These are phyloP conservation scores for Backusella australiensis DNA, from an alignment of 192 early-diverging fungal genomes.

Conservation along the genomic window DNA sequence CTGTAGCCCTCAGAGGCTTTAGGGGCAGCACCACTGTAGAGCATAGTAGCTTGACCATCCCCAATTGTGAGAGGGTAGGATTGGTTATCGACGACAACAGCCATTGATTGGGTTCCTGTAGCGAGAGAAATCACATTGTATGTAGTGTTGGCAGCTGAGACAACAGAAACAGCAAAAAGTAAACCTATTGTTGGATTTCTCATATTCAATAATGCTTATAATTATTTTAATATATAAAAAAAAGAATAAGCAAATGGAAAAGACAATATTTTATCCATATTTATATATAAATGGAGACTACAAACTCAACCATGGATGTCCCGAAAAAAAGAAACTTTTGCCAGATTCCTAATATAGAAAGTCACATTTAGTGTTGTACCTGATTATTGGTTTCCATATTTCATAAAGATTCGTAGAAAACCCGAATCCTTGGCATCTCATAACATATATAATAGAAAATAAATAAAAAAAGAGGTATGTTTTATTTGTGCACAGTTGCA, in stretches of 20 bases:
- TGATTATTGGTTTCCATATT: background rate
- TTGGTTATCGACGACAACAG: background rate
- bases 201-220: background rate
- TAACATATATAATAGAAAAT: background rate
- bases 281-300: background rate
- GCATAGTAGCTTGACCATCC: background rate
- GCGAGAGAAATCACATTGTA: background rate
- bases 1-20: background rate
- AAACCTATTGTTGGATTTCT: background rate
- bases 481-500: background rate
- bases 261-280: background rate
- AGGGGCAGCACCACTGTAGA: background rate
- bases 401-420: background rate
- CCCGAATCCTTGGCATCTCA: background rate
- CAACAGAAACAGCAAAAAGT: background rate
- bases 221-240: background rate
- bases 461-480: background rate
- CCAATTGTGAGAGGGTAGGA: background rate
- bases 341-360: background rate
- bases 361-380: background rate
- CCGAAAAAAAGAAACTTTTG: background rate
- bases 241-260: background rate
- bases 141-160: background rate
- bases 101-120: background rate
- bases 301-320: background rate